Evolutionary conservation across 495 filamentous ascomycete species (phyloP).

Genomic region (Endocarpon pusillum): DNA sequence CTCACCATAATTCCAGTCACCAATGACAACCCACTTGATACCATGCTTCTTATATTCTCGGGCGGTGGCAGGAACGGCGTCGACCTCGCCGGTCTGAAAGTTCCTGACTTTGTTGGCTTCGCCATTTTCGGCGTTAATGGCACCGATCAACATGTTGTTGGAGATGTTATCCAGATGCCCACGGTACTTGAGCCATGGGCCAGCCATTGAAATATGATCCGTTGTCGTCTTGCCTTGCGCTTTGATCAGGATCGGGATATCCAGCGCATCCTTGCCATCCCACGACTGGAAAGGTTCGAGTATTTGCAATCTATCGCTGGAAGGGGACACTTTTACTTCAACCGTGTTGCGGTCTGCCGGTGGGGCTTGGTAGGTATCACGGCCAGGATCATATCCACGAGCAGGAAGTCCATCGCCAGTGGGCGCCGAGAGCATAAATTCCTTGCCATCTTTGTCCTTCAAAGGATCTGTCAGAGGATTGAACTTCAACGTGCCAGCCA

Average conservation of each 20-base stretch:
- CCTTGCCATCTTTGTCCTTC: conserved; percentile 94
- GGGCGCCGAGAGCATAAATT: conserved; percentile 71
- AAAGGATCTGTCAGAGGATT: conserved; percentile 90
- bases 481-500: conserved; percentile 86
- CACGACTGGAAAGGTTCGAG: conserved; percentile 72
- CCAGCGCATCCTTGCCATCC: conserved; percentile 83
- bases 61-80: conserved; percentile 81
- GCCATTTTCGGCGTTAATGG: conserved; percentile 84
- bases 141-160: conserved; percentile 99
- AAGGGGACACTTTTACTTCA: conserved; percentile 68
- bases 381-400: conserved; percentile 79
- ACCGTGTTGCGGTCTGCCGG: conserved; percentile 59
- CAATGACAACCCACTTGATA: conserved; percentile 92
- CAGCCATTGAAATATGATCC: conserved; percentile 96
- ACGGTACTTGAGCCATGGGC: conserved; percentile 99
- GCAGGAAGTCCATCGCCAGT: conserved; percentile 67
- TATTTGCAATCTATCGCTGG: conserved; percentile 86
- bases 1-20: conserved; percentile 99
- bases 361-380: conserved; percentile 93
- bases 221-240: conserved; percentile 96
- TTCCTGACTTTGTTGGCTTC: conserved; percentile 99
- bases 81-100: conserved; percentile 62
- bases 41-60: conserved; percentile 97
- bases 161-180: conserved; percentile 99
- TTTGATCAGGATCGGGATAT: conserved; percentile 95